Evolutionary conservation across 768 basidiomycete genomes (phyloP).

Genomic region (Agaricus subrufescens): DNA sequence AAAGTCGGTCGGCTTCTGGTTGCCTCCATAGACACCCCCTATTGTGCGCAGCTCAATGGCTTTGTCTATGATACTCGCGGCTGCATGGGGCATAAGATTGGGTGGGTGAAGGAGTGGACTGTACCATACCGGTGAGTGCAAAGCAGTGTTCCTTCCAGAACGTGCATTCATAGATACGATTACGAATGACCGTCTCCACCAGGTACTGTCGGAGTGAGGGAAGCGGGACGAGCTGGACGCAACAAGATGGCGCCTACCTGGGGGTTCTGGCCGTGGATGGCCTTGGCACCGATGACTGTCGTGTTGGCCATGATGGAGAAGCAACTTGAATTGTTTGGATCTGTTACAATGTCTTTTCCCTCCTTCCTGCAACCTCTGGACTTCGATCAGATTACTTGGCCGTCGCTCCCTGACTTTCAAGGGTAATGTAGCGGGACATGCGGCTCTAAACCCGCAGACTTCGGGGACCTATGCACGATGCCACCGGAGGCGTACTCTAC

Average conservation of each 20-base stretch:
- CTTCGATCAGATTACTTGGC: neutral
- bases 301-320: slow-evolving; percentile 76
- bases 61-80: slow-evolving; percentile 91
- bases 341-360: slow-evolving; percentile 1
- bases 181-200: slow-evolving; percentile 94
- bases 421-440: too few relatives aligned
- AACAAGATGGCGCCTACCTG: slow-evolving; percentile 50
- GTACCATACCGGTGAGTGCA: slow-evolving; percentile 75
- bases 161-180: slow-evolving; percentile 88
- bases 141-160: slow-evolving; percentile 99
- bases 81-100: slow-evolving; percentile 33
- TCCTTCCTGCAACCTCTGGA: neutral
- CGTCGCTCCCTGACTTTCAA: neutral
- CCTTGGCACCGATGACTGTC: slow-evolving; percentile 78
- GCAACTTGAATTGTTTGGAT: slow-evolving; percentile 4
- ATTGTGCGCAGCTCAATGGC: slow-evolving; percentile 77
- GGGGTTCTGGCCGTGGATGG: slow-evolving; percentile 97
- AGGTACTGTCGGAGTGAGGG: slow-evolving; percentile 55
- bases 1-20: slow-evolving; percentile 93
- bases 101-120: neutral
- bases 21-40: slow-evolving; percentile 87
- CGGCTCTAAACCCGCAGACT: neutral
- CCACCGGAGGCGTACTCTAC: neutral
- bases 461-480: neutral
- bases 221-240: neutral